Conservation (phyloP, 805 yeast genomes). For the Lipomyces anomalus region DNA sequence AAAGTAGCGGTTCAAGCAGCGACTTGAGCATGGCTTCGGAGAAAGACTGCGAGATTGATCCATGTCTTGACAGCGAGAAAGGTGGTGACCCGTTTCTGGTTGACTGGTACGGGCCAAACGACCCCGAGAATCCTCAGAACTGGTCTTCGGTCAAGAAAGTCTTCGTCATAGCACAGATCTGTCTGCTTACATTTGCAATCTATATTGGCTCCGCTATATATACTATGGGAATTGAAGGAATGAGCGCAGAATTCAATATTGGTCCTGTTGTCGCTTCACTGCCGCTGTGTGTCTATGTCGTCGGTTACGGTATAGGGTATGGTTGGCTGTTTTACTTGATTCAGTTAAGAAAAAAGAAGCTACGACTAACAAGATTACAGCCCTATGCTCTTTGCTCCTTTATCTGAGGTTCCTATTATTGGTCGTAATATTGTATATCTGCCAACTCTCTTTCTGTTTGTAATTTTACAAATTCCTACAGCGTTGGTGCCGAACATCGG, state of each 20-base stretch:
- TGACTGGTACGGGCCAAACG: slow-evolving; percentile 15
- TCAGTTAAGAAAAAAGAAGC: too few species aligned
- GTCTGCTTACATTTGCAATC: slow-evolving; percentile 44
- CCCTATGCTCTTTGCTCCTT: slow-evolving; percentile 54
- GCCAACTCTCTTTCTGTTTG: slow-evolving; percentile 41
- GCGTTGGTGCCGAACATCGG: slow-evolving; percentile 47
- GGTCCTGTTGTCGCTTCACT: slow-evolving; percentile 43
- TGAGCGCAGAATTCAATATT: slow-evolving; percentile 43
- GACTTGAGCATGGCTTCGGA: too few species aligned
- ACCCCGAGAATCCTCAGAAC: slow-evolving; percentile 41
- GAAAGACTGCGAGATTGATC: too few species aligned
- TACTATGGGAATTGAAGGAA: slow-evolving; percentile 44
- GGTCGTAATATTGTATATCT: slow-evolving; percentile 51
- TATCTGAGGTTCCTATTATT: slow-evolving; percentile 48
- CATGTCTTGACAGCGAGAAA: too few species aligned
- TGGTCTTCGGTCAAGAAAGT: slow-evolving; percentile 45
- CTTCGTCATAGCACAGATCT: slow-evolving; percentile 37
- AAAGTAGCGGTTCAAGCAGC: too few species aligned
- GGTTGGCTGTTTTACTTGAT: too few species aligned
- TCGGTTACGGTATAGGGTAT: slow-evolving; percentile 58
- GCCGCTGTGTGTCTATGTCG: slow-evolving; percentile 48
- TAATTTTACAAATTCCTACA: slow-evolving; percentile 48
- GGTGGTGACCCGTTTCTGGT: too few species aligned
- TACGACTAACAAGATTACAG: too few species aligned
- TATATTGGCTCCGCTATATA: slow-evolving; percentile 54